Evolutionary conservation across 805 yeast genomes (phyloP).

Genomic region (Myxozyma kluyveri): DNA sequence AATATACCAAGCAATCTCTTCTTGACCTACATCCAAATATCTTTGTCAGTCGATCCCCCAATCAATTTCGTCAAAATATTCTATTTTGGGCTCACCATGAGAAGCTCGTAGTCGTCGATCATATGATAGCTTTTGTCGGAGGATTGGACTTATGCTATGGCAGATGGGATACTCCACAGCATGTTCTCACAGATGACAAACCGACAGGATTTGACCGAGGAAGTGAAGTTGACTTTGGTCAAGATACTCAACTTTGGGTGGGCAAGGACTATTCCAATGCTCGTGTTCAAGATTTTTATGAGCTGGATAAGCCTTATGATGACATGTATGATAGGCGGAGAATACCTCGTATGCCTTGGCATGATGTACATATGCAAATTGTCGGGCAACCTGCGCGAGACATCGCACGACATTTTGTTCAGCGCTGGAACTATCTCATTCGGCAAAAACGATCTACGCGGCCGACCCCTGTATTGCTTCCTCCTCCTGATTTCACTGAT

Average conservation of each 20-base stretch:
- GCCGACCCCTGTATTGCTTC: conserved; percentile 84
- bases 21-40: conserved; percentile 81
- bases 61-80: conserved; percentile 87
- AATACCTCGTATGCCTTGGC: conserved; percentile 99
- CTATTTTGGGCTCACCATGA: conserved; percentile 99
- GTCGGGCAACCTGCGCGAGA: conserved; percentile 95
- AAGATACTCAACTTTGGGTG: conserved; percentile 70
- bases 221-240: conserved; percentile 36
- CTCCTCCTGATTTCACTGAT: conserved; percentile 81
- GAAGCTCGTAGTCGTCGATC: conserved; percentile 81
- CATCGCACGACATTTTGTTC: conserved; percentile 88
- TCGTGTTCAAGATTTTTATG: conserved; percentile 80
- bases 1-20: conserved; percentile 91
- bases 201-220: conserved; percentile 31
- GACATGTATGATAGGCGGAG: conserved; percentile 81
- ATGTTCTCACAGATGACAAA: conserved; percentile 75
- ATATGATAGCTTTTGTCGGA: conserved; percentile 84
- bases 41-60: conserved; percentile 90
- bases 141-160: conserved; percentile 97
- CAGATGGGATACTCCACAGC: conserved; percentile 95
- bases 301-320: conserved; percentile 79
- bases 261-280: conserved; percentile 98
- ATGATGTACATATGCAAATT: conserved; percentile 94
- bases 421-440: conserved; percentile 91
- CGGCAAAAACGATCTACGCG: conserved; percentile 94